A percentile compares a stretch with the other conserved stretches of the same genome.
These are phyloP conservation scores for Phytopythium sindhum DNA, from an alignment of 352 stramenopile genomes.

Conservation along the genomic window DNA sequence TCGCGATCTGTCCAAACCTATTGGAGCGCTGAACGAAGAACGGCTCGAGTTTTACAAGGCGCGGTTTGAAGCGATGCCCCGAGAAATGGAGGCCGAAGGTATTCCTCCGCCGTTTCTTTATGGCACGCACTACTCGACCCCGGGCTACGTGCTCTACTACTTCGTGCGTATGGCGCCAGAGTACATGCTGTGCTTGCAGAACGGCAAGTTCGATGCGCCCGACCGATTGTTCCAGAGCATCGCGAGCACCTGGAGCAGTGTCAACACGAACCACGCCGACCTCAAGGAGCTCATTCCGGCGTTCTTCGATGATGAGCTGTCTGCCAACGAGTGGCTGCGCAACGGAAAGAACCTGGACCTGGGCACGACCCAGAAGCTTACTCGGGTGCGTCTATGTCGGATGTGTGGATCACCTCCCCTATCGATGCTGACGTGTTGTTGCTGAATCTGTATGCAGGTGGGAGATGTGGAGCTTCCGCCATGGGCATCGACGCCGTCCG, in stretches of 20 bases:
- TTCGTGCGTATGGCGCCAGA: constrained; percentile 97
- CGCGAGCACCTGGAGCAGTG: constrained; percentile 89
- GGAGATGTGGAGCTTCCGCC: constrained; percentile 94
- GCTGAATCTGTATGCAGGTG: constrained; percentile 43
- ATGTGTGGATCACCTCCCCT: too few species aligned
- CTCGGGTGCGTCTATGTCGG: constrained; percentile 30
- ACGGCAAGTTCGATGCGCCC: constrained; percentile 97
- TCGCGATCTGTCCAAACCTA: constrained; percentile 93
- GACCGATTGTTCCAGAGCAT: constrained; percentile 98
- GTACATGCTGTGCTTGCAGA: constrained; percentile 96
- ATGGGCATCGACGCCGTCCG: constrained; percentile 88
- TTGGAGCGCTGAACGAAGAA: constrained; percentile 92
- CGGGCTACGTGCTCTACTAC: constrained; percentile 98
- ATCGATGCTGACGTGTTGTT: neutral
- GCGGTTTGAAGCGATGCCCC: constrained; percentile 90
- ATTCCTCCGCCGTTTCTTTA: constrained; percentile 95
- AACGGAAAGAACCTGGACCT: constrained; percentile 97
- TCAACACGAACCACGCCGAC: constrained; percentile 88
- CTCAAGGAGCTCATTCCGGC: constrained; percentile 99
- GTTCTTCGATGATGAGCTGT: constrained; percentile 94
- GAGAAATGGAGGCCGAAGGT: constrained; percentile 75
- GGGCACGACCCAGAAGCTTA: constrained; percentile 88
- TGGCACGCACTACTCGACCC: constrained; percentile 91
- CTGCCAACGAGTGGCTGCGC: constrained; percentile 88
- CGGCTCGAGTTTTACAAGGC: constrained; percentile 87